phyloP scores from a whole-genome alignment of 139 green algal genomes.

The Haematococcus lacustris region DNA sequence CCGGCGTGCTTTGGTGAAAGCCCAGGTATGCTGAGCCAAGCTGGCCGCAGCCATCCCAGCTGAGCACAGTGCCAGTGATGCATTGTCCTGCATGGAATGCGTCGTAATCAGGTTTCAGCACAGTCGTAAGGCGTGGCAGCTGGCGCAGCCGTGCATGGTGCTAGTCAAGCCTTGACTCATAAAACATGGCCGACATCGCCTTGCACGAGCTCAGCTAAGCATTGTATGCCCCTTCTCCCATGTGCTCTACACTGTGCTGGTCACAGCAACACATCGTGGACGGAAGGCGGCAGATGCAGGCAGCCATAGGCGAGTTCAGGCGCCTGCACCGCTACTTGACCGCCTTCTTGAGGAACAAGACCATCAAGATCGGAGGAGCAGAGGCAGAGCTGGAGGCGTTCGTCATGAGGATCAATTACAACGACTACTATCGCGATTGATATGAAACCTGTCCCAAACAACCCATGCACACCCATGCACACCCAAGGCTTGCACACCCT shows the following conservation, averaged over 20 bases:
- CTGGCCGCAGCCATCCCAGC: too few relatives aligned
- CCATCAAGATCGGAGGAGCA: conserved; percentile 7
- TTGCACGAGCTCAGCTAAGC: neutral
- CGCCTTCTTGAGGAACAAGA: conserved; percentile 6
- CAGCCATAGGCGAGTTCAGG: neutral
- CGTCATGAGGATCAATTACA: neutral
- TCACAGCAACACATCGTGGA: neutral
- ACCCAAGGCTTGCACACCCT: too few relatives aligned
- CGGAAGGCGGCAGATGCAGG: neutral
- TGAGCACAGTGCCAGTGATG: too few relatives aligned
- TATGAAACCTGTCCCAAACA: neutral
- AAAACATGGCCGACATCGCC: neutral
- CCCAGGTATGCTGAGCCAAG: too few relatives aligned
- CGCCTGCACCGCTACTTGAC: conserved; percentile 1
- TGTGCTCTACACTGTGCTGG: neutral
- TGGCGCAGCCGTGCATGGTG: neutral
- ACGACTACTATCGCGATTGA: neutral
- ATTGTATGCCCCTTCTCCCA: neutral
- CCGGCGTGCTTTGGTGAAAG: too few relatives aligned
- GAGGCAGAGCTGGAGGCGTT: conserved; percentile 3
- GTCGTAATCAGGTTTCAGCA: too few relatives aligned
- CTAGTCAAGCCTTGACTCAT: neutral
- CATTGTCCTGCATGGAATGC: too few relatives aligned
- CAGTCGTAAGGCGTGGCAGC: too few relatives aligned
- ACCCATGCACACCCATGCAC: too few relatives aligned